These are phyloP conservation scores for Stenocarpella maydis DNA, from an alignment of 2,329 filamentous ascomycete species.

Conservation along the genomic window DNA sequence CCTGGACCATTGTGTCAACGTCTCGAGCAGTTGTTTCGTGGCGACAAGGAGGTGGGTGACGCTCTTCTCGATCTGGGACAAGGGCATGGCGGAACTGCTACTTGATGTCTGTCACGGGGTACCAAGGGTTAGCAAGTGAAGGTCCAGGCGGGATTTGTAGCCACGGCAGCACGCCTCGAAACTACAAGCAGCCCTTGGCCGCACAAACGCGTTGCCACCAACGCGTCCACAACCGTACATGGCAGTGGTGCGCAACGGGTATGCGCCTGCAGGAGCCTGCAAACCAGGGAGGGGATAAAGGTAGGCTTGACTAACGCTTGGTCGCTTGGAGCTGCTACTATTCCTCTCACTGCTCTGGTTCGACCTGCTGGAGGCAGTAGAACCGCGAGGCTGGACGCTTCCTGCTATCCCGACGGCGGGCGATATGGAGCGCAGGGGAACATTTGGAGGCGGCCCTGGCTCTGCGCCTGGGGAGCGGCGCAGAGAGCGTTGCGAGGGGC, in stretches of 20 bases:
- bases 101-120: slow-evolving; percentile 55
- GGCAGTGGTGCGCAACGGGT: not conserved
- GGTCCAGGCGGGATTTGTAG: not conserved
- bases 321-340: slow-evolving; percentile 57
- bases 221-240: not conserved
- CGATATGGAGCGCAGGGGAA: slow-evolving; percentile 66
- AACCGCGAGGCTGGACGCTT: slow-evolving; percentile 64
- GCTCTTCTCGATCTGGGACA: slow-evolving; percentile 98
- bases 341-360: slow-evolving; percentile 43
- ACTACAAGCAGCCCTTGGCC: not conserved
- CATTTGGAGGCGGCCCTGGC: slow-evolving; percentile 63
- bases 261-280: slow-evolving; percentile 35
- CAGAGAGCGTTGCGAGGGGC: slow-evolving; percentile 60
- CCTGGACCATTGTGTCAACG: slow-evolving; percentile 96
- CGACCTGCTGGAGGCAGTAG: slow-evolving; percentile 72
- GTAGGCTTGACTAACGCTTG: slow-evolving; percentile 61
- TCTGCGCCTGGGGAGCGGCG: slow-evolving; percentile 71
- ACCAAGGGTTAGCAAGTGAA: slow-evolving; percentile 40
- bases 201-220: not conserved
- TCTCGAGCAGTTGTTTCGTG: slow-evolving; percentile 97
- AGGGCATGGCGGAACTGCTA: slow-evolving; percentile 67
- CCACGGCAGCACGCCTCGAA: not conserved
- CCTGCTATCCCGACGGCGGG: slow-evolving; percentile 59
- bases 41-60: slow-evolving; percentile 97
- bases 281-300: slow-evolving; percentile 24